These are phyloP conservation scores for Salisapilia sapeloensis DNA, from an alignment of 352 stramenopile species.

Conservation along the genomic window DNA sequence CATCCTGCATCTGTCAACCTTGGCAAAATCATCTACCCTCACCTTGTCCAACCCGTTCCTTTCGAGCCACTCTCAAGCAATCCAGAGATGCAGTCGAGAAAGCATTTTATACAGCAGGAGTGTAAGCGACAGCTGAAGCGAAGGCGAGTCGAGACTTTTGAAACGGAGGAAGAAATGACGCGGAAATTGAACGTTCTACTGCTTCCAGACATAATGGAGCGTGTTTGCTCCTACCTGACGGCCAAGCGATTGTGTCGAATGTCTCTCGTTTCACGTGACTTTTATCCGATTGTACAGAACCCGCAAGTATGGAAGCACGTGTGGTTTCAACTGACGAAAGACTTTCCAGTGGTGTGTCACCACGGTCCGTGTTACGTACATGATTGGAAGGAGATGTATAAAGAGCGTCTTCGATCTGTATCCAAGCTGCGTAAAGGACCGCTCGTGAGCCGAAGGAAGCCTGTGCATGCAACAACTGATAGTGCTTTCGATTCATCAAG, in stretches of 20 bases:
- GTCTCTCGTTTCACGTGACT: constrained; percentile 23
- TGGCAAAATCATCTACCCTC: too few species aligned
- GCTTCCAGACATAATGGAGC: constrained; percentile 45
- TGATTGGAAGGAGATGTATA: constrained; percentile 15
- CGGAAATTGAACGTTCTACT: constrained; percentile 29
- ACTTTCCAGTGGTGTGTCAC: constrained; percentile 5
- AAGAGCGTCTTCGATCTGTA: constrained; percentile 6
- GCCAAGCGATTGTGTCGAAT: constrained; percentile 48
- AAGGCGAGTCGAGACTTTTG: too few species aligned
- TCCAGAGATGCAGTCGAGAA: too few species aligned
- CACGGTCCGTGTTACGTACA: constrained; percentile 15
- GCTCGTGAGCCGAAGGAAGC: constrained; percentile 1
- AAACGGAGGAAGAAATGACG: too few species aligned
- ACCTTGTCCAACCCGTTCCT: too few species aligned
- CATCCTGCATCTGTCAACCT: too few species aligned
- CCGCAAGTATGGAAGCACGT: constrained; percentile 20
- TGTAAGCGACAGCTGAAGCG: too few species aligned
- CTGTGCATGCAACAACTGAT: neutral
- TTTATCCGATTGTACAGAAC: constrained; percentile 16
- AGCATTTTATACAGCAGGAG: too few species aligned
- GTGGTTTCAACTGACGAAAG: constrained; percentile 10
- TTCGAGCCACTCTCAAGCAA: too few species aligned
- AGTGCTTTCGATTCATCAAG: neutral
- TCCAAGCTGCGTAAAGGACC: constrained; percentile 9
- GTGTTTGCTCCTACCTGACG: constrained; percentile 49